Evolutionary conservation across 2,329 filamentous ascomycete genomes (phyloP), one percentile per base, ranked within the genome.

Genomic region (Cladophialophora psammophila): DNA sequence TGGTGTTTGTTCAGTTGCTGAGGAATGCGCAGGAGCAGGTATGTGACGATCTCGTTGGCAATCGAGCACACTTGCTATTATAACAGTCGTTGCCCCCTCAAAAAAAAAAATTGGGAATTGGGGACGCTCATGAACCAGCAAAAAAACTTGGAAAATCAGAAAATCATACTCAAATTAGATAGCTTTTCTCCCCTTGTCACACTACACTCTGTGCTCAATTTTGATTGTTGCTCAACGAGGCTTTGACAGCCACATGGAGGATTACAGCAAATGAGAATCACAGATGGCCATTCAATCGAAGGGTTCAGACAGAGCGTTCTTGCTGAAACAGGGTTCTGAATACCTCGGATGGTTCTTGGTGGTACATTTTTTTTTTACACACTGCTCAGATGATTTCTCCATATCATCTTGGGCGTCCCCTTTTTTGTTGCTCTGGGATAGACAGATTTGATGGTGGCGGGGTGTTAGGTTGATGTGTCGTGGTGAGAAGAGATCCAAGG

Each of bases 121-220:
- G 36, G 59, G 59, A 64, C 64, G 60, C 63, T 42, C 34, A 42
- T 59, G 35, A 64, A 55, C 45, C 63, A 55, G 55, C 66, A 65
- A 69, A 69, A 68, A 69, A 66, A 66, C 36, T 48, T 26, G 36
- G 45, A 63, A 66, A 62, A 63, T 42, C 62, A 69, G 13, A 69
- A 69, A 69, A 61, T 61, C 63, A 66, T 69, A 61, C 67, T 66
- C 63, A 56, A 58, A 58, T 62, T 59, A 54, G 34, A 52, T 58
- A 60, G 64, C 12, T 55, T 48, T 65, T 35, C 26, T 36, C n/a
- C 36, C 58, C 45, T 50, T 48, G 10, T 31, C 56, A 50, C 42
- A n/a, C 31, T 62, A 18, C n/a, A 42, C 20, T n/a, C 42, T 53
- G 42, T 53, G 64, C 55, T 63, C 38, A 52, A 12, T 36, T 1